Percentiles rank a stretch among this genome's conserved stretches.
phyloP scores from a whole-genome alignment of 2,329 filamentous ascomycete species.

The Venturia nashicola region DNA sequence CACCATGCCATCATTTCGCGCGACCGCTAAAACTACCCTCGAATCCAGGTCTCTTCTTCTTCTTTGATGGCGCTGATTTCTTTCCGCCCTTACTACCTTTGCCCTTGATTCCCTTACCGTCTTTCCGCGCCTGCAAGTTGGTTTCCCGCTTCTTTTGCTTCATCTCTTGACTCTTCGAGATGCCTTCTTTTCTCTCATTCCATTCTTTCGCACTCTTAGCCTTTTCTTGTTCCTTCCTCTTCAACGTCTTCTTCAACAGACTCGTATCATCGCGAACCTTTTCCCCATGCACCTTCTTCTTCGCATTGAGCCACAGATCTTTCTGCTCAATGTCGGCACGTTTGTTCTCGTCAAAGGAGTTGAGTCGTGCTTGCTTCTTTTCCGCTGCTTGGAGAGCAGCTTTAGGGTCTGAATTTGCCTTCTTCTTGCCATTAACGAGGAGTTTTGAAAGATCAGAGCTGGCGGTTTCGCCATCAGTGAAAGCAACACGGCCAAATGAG shows the following conservation, averaged over 20 bases:
- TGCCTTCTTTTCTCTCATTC: constrained; percentile 33
- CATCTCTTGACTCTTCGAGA: constrained; percentile 34
- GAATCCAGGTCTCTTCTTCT: constrained; percentile 41
- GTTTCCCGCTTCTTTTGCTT: constrained; percentile 38
- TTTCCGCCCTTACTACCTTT: constrained; percentile 33
- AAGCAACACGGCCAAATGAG: constrained; percentile 83
- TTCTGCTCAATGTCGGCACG: constrained; percentile 83
- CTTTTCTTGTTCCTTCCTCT: constrained; percentile 83
- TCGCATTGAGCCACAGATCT: constrained; percentile 84
- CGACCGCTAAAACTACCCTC: constrained; percentile 52
- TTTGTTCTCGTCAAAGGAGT: constrained; percentile 64
- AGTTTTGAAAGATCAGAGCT: constrained; percentile 55
- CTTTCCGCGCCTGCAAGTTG: constrained; percentile 57
- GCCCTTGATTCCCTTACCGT: constrained; percentile 65
- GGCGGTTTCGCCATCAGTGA: constrained; percentile 70
- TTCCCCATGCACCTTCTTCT: constrained; percentile 79
- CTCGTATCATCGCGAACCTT: constrained; percentile 77
- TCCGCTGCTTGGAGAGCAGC: constrained; percentile 77
- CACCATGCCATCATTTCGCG: background rate
- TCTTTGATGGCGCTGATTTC: constrained; percentile 39
- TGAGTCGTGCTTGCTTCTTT: constrained; percentile 71
- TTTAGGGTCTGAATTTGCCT: constrained; percentile 73
- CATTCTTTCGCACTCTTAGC: constrained; percentile 87
- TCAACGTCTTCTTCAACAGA: constrained; percentile 78
- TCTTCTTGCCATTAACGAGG: constrained; percentile 53